phyloP scores from a whole-genome alignment of 768 basidiomycete species.

The Tricholoma terreum region DNA sequence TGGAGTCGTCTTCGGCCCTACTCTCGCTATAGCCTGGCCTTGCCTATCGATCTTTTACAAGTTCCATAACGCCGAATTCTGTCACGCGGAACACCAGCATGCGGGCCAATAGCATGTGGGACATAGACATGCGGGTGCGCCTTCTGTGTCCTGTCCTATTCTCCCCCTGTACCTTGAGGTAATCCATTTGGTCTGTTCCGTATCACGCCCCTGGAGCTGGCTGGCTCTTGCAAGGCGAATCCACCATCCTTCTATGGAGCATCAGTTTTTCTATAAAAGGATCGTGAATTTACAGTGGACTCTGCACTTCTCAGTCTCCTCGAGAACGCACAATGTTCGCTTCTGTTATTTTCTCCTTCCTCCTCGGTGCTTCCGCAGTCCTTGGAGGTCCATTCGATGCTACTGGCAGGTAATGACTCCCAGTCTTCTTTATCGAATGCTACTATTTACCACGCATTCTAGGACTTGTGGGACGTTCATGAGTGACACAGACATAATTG shows the following conservation, averaged over 20 bases:
- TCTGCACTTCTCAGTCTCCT: constrained; percentile 6
- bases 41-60: background rate
- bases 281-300: background rate
- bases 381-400: constrained; percentile 27
- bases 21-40: no score
- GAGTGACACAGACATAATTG: constrained; percentile 31
- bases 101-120: constrained; percentile 11
- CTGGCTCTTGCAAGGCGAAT: no score
- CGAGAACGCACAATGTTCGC: constrained; percentile 23
- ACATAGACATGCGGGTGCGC: no score
- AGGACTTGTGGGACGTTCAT: constrained; percentile 39
- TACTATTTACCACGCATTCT: background rate
- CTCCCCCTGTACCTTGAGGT: background rate
- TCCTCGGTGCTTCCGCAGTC: constrained; percentile 26
- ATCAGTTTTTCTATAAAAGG: background rate
- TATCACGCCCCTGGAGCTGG: no score
- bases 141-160: constrained; percentile 6
- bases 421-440: background rate
- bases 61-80: background rate
- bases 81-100: no score
- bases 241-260: background rate
- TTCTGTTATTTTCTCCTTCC: constrained; percentile 22
- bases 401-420: constrained; percentile 13
- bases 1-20: no score
- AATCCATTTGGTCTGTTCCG: constrained; percentile 3